phyloP scores from a whole-genome alignment of 306 rosid genomes.

The Quercus alba region DNA sequence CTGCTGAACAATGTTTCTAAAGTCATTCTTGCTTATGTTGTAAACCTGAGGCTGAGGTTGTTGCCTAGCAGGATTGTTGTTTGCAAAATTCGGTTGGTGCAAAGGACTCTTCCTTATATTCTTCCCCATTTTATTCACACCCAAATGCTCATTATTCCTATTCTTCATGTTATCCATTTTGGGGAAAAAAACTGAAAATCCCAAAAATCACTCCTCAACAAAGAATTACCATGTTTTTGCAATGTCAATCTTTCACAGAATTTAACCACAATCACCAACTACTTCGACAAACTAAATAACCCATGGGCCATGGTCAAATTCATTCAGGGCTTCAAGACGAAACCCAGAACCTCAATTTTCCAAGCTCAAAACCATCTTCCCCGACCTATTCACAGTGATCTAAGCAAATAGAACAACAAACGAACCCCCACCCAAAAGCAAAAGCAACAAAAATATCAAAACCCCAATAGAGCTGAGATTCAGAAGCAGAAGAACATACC shows the following conservation, averaged over 20 bases:
- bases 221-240: slow-evolving; percentile 9
- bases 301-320: slow-evolving; percentile 23
- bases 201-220: slow-evolving; percentile 16
- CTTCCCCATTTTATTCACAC: slow-evolving; percentile 86
- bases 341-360: slow-evolving; percentile 1
- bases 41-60: slow-evolving; percentile 98
- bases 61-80: slow-evolving; percentile 60
- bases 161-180: slow-evolving; percentile 76
- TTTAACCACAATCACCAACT: slow-evolving; percentile 9
- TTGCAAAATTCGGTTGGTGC: slow-evolving; percentile 76
- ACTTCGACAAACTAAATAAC: slow-evolving; percentile 12
- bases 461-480: slow-evolving; percentile 25
- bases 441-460: slow-evolving; percentile 36
- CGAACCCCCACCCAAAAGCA: slow-evolving; percentile 11
- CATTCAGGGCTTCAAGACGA: slow-evolving; percentile 16
- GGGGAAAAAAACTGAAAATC: background rate
- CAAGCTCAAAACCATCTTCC: slow-evolving; percentile 15
- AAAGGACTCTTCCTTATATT: slow-evolving; percentile 88
- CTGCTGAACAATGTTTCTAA: slow-evolving; percentile 89
- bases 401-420: background rate
- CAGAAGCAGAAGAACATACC: slow-evolving; percentile 46
- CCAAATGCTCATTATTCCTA: slow-evolving; percentile 67
- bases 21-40: slow-evolving; percentile 93
- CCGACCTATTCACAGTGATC: background rate
- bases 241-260: slow-evolving; percentile 10